Evolutionary conservation across 768 basidiomycete genomes (phyloP).

Genomic region (Collybiopsis luxurians): DNA sequence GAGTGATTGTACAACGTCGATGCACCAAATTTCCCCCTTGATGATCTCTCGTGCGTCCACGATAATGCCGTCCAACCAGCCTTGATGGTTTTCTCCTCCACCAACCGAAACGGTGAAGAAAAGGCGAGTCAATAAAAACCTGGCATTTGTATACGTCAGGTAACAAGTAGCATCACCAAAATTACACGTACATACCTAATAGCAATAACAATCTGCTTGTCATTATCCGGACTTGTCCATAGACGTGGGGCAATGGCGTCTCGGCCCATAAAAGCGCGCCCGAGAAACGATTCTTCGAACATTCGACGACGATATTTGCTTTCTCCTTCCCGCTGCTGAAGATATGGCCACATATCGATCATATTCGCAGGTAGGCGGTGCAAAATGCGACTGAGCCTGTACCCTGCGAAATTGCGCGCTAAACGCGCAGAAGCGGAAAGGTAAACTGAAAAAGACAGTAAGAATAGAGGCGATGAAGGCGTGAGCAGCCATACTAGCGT

Average conservation of each 20-base stretch:
- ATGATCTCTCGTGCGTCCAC: conserved; percentile 52
- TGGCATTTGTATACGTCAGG: conserved; percentile 23
- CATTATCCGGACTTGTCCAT: conserved; percentile 61
- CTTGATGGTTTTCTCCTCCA: conserved; percentile 22
- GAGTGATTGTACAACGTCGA: conserved; percentile 31
- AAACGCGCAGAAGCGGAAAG: conserved; percentile 57
- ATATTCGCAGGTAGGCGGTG: conserved; percentile 38
- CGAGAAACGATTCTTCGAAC: conserved; percentile 54
- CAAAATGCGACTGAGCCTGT: conserved; percentile 40
- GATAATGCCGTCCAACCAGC: conserved; percentile 37
- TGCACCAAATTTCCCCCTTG: conserved; percentile 56
- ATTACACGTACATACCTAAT: conserved; percentile 41
- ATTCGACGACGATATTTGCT: conserved; percentile 26
- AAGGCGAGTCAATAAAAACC: conserved; percentile 60
- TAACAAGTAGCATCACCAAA: neutral
- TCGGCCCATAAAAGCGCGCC: conserved; percentile 28
- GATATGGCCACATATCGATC: conserved; percentile 75
- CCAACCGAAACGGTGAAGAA: conserved; percentile 64
- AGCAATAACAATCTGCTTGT: conserved; percentile 53
- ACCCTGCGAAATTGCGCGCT: conserved; percentile 43
- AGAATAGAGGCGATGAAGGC: conserved; percentile 5
- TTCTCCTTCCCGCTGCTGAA: conserved; percentile 49
- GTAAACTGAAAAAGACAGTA: conserved; percentile 42
- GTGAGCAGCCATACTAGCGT: conserved; percentile 45
- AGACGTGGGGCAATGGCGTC: conserved; percentile 40